Evolutionary conservation across 805 yeast genomes (phyloP).

Genomic region (Wickerhamiella lipophila): DNA sequence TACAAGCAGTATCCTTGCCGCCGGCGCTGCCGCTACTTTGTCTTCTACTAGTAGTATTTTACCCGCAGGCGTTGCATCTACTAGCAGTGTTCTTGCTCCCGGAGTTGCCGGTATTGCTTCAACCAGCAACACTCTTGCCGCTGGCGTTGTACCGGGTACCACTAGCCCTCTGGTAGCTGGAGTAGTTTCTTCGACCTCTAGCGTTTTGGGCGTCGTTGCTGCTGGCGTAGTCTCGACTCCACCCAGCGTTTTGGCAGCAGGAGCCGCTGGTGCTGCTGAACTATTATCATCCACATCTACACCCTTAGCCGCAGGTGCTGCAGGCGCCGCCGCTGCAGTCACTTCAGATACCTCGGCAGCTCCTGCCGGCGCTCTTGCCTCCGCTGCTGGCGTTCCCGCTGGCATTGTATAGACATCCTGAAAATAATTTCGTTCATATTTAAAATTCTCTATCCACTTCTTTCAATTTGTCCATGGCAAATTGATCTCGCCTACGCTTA

Average conservation of each 20-base stretch:
- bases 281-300: constrained; percentile 5
- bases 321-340: constrained; percentile 5
- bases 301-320: constrained; percentile 9
- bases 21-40: constrained; percentile 7
- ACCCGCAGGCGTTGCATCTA: constrained; percentile 13
- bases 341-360: constrained; percentile 3
- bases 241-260: background rate
- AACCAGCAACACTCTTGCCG: background rate
- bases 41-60: constrained; percentile 12
- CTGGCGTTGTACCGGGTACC: constrained; percentile 6
- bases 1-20: background rate
- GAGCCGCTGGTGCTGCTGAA: constrained; percentile 10
- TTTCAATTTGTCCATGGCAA: no score
- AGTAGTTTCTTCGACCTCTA: background rate
- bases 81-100: constrained; percentile 1
- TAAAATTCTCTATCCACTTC: background rate
- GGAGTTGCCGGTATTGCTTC: background rate
- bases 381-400: background rate
- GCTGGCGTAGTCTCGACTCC: constrained; percentile 10
- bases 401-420: background rate
- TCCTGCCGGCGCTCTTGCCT: background rate
- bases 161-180: background rate
- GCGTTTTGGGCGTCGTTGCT: background rate
- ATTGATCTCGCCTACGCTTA: background rate
- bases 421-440: background rate